Evolutionary conservation across 208 protist genomes (phyloP).

Genomic region (Porcisia deanei): DNA sequence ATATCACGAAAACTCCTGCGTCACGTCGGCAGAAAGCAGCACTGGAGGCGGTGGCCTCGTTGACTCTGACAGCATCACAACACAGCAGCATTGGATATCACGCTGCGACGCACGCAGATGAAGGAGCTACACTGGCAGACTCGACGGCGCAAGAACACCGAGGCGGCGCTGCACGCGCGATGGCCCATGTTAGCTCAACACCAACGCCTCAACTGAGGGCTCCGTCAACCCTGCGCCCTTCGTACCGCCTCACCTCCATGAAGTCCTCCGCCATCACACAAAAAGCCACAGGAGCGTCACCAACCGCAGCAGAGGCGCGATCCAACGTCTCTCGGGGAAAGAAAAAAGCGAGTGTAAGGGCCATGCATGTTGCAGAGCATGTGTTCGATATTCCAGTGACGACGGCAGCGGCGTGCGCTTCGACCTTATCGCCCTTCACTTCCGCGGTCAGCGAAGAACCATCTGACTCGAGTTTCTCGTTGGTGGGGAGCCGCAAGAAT

Average conservation of each 20-base stretch:
- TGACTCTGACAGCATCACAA: conserved; percentile 17
- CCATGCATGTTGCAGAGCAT: not conserved
- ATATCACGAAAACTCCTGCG: not conserved
- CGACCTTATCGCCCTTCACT: conserved; percentile 21
- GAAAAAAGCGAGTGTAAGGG: not conserved
- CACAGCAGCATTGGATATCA: not conserved
- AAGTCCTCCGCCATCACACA: not conserved
- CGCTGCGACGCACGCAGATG: not conserved
- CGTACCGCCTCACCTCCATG: conserved; percentile 12
- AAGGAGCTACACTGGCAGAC: not conserved
- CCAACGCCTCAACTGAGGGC: not conserved
- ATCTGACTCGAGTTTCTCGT: conserved; percentile 23
- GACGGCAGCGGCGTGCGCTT: conserved; percentile 7
- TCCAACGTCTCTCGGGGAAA: not conserved
- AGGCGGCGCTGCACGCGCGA: not conserved
- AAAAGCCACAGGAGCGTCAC: not conserved
- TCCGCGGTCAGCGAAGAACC: conserved; percentile 3
- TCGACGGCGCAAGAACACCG: not conserved
- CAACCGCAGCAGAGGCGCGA: not conserved
- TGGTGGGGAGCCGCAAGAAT: conserved; percentile 7
- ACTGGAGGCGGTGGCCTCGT: conserved; percentile 17
- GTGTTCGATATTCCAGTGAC: not conserved
- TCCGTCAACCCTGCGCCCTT: not conserved
- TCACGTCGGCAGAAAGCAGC: conserved; percentile 17
- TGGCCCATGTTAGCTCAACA: not conserved